A percentile compares a stretch with the other conserved stretches of the same genome.
phyloP scores from a whole-genome alignment of 1,284 basidiomycete species.

The Volvariella surrecta region DNA sequence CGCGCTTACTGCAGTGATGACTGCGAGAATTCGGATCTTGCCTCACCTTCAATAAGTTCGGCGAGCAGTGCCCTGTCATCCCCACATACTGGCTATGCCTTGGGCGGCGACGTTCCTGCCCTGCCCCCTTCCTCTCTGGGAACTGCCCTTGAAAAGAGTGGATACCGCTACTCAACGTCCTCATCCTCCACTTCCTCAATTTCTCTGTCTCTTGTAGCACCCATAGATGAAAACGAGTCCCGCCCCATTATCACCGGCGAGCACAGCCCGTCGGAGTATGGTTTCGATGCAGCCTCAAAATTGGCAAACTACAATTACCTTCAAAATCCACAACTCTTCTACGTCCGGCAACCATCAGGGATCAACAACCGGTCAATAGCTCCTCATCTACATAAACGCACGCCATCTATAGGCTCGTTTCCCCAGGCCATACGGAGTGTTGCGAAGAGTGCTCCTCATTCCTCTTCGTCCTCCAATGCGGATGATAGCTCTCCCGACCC shows the following conservation, averaged over 20 bases:
- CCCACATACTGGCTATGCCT: conserved; percentile 44
- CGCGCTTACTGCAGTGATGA: conserved; percentile 68
- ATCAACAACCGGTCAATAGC: conserved; percentile 62
- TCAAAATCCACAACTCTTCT: conserved; percentile 37
- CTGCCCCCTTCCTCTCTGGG: conserved; percentile 51
- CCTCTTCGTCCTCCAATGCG: conserved; percentile 27
- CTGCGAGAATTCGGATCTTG: conserved; percentile 55
- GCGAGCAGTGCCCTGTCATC: conserved; percentile 63
- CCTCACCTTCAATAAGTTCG: conserved; percentile 58
- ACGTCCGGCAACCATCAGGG: conserved; percentile 60
- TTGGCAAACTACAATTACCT: conserved; percentile 25
- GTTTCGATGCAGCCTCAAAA: conserved; percentile 26
- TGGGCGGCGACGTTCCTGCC: conserved; percentile 48
- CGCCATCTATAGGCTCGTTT: conserved; percentile 31
- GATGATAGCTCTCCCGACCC: conserved; percentile 39
- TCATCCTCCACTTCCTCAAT: conserved; percentile 53
- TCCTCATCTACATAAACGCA: conserved; percentile 45
- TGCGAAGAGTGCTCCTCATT: conserved; percentile 34
- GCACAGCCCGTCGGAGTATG: conserved; percentile 24
- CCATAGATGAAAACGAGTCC: conserved; percentile 31
- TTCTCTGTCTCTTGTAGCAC: conserved; percentile 48
- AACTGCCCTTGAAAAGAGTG: conserved; percentile 36
- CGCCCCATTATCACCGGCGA: conserved; percentile 30
- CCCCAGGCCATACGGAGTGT: conserved; percentile 32
- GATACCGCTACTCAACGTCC: conserved; percentile 41